These are phyloP conservation scores for Moniliophthora roreri DNA, from an alignment of 1,284 basidiomycete species.

Conservation along the genomic window DNA sequence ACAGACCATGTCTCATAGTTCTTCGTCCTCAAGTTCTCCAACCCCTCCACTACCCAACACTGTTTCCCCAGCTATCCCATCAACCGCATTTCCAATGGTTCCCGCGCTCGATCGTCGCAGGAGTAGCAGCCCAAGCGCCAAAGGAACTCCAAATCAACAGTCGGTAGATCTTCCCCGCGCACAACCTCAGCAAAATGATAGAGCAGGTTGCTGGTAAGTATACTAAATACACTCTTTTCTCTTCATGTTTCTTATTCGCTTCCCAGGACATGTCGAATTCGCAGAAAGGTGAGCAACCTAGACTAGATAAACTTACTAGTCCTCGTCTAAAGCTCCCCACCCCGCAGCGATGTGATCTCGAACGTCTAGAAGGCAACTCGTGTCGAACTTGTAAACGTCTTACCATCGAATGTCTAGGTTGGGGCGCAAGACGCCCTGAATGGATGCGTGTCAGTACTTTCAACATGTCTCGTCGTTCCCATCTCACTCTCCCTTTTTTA, in stretches of 20 bases:
- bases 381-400: constrained; percentile 77
- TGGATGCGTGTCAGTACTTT: constrained; percentile 77
- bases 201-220: constrained; percentile 75
- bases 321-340: constrained; percentile 8
- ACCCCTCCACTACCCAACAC: constrained; percentile 27
- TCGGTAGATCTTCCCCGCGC: constrained; percentile 53
- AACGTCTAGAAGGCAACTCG: constrained; percentile 72
- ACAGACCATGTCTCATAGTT: not conserved
- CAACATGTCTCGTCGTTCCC: too few species aligned
- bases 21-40: not conserved
- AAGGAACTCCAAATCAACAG: constrained; percentile 48
- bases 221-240: constrained; percentile 5
- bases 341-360: constrained; percentile 72
- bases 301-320: not conserved
- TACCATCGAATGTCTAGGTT: constrained; percentile 75
- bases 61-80: constrained; percentile 45
- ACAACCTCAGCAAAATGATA: constrained; percentile 44
- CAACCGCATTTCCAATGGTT: constrained; percentile 41
- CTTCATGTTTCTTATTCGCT: constrained; percentile 9
- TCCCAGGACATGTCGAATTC: constrained; percentile 74
- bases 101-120: constrained; percentile 38
- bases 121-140: constrained; percentile 34
- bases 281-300: constrained; percentile 61
- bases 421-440: constrained; percentile 76
- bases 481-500: constrained; percentile 27